Conservation (phyloP, 768 basidiomycete genomes). For the Collybia sp. region DNA sequence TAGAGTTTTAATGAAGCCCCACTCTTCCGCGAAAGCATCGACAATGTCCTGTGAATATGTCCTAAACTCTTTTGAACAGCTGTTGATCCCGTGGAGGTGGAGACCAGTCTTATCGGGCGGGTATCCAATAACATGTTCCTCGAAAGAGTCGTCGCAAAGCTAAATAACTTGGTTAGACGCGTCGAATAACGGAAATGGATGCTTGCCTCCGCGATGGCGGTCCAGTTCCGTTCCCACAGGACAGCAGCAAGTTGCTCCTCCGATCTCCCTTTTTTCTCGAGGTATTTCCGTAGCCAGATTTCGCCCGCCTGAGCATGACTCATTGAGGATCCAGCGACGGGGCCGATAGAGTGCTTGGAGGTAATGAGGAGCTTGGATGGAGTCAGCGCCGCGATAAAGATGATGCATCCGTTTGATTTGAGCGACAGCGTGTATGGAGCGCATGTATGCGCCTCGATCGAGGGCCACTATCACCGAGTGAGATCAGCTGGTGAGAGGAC, state of each 20-base stretch:
- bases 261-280: constrained; percentile 54
- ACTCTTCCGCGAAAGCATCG: constrained; percentile 78
- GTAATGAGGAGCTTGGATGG: constrained; percentile 74
- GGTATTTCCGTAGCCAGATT: constrained; percentile 72
- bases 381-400: constrained; percentile 86
- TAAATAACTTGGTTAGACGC: constrained; percentile 21
- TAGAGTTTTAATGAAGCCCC: constrained; percentile 85
- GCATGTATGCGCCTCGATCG: constrained; percentile 62
- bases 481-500: constrained; percentile 1
- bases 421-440: constrained; percentile 83
- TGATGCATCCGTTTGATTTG: constrained; percentile 96
- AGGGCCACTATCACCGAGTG: constrained; percentile 55
- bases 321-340: constrained; percentile 28
- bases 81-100: constrained; percentile 90
- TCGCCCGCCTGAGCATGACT: constrained; percentile 86
- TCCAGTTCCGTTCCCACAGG: constrained; percentile 83
- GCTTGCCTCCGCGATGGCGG: constrained; percentile 86
- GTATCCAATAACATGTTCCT: constrained; percentile 92
- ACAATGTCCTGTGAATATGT: constrained; percentile 68
- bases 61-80: constrained; percentile 56
- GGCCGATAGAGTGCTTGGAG: constrained; percentile 89
- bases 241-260: constrained; percentile 68
- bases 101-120: constrained; percentile 80
- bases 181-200: not conserved
- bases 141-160: constrained; percentile 97